Base-by-base conservation (phyloP, 176 grass and related monocot genomes). In the Eleusine indica region DNA sequence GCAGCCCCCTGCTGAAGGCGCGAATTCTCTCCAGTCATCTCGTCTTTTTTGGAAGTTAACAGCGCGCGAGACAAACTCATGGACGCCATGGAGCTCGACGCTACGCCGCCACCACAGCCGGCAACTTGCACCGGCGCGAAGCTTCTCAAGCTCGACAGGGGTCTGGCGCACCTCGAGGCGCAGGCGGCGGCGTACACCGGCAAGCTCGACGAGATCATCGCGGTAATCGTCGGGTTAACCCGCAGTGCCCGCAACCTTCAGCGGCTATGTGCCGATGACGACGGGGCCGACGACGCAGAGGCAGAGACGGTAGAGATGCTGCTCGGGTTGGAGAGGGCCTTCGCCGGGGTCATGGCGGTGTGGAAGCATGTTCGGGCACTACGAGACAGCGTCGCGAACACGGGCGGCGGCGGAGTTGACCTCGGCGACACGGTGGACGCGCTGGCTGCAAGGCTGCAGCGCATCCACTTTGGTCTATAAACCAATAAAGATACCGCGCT, bases 21-120 rank as follows among this genome's bases (percentile, higher is more conserved):
- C 5, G 46, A 3, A 41, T 41, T 14, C 63, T 32, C 22, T 32
- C 62, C 9, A 65, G 32, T 65, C 25, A 14, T 65, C 10, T 4
- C 28, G 0, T 32, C 37, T 39, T 7, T 17, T 21, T 68, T 2
- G 37, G 3, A 17, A 7, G 5, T 28, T 16, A 5, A 38, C 65
- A 4, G 13, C 14, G 35, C 15, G 6, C 17, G 42, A 48, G 42
- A 48, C 15, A 21, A 28, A 71, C 19, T 43, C 69, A 71, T 71
- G 69, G 69, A 73, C 7, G 44, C 25, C 21, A 73, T 51, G 70
- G 70, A 49, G 70, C 70, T 73, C 70, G 44, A 73, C 44, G 44
- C 44, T 6, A 6, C 7, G 44, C 44, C 44, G 7, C 44, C 44
- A 9, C 44, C 44, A 46, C 44, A 46, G 42, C 42, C 25, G 40